phyloP scores from a whole-genome alignment of 2,329 filamentous ascomycete genomes.

The Xylariomycetidae sp. region DNA sequence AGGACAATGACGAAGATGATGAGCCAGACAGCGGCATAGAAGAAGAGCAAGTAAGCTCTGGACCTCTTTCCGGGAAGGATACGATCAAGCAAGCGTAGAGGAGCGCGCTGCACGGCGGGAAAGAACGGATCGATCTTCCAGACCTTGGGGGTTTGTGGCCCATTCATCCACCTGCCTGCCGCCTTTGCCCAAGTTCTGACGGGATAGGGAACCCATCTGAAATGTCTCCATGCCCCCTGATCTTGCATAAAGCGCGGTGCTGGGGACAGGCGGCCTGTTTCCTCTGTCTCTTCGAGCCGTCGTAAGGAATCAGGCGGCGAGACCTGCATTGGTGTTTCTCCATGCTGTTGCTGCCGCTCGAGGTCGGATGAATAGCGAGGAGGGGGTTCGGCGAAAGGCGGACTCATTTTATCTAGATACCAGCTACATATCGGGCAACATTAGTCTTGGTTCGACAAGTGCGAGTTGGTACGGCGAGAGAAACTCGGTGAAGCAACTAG shows the following conservation, averaged over 20 bases:
- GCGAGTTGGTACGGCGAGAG: no score
- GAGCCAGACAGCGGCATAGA: constrained; percentile 64
- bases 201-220: constrained; percentile 57
- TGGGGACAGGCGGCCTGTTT: constrained; percentile 32
- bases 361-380: constrained; percentile 16
- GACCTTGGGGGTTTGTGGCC: constrained; percentile 48
- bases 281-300: constrained; percentile 41
- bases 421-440: no score
- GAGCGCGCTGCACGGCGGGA: constrained; percentile 62
- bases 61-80: constrained; percentile 57
- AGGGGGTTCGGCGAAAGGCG: no score
- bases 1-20: constrained; percentile 65
- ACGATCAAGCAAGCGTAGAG: constrained; percentile 58
- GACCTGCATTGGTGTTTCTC: no score
- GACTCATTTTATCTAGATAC: no score
- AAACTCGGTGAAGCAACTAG: no score
- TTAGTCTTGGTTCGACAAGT: no score
- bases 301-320: no score
- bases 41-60: constrained; percentile 52
- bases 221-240: constrained; percentile 43
- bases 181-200: constrained; percentile 41
- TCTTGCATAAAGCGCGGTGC: constrained; percentile 60
- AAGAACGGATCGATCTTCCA: constrained; percentile 57
- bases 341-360: constrained; percentile 24
- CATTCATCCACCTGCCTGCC: constrained; percentile 46